Evolutionary conservation across 805 yeast species (phyloP), one percentile per base, ranked within the genome.

Genomic region (Wickerhamiella kazuoi): DNA sequence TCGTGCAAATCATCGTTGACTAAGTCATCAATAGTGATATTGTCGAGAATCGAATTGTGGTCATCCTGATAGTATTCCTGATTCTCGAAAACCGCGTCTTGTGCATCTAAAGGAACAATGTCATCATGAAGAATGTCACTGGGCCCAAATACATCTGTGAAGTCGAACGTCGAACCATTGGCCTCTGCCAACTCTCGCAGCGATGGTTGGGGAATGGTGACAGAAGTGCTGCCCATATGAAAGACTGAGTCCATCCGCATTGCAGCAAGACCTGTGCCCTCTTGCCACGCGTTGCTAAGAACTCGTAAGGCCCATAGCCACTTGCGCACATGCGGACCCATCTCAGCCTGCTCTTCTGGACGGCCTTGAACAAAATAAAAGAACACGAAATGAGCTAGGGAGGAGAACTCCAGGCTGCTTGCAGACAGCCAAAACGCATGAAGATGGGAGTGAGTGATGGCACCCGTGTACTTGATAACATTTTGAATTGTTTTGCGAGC

Each of bases 361-460:
- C 54, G 46, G 34, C 54, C 47, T 20, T 57, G 59, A n/a, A 56
- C 51, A 38, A 52, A 56, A 35, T 48, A 52, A 41, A 46, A 50
- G 31, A 54, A 50, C n/a, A 57, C 53, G 39, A 56, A 56, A 31
- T 56, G 59, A 1, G 58, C 59, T 7, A 57, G 34, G 16, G 51
- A 49, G 1, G 59, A 53, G 29, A 57, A 50, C 40, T 46, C 46
- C 17, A 54, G 50, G 18, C 56, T 44, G 30, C 57, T 45, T 14
- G 53, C 44, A 4, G 57, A 45, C 17, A 54, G 50, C 62, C 62
- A 57, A 41, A 55, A 57, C 3, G 60, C 59, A 44, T 53, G 55
- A 29, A 55, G 36, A 38, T 57, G 60, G 9, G 56, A 41, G 35
- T 57, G 60, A 13, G 57, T 49, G 41, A 57, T 55, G 21, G 52